phyloP scores from a whole-genome alignment of 371 early-diverging fungal genomes.

The Zopfochytrium polystomum region DNA sequence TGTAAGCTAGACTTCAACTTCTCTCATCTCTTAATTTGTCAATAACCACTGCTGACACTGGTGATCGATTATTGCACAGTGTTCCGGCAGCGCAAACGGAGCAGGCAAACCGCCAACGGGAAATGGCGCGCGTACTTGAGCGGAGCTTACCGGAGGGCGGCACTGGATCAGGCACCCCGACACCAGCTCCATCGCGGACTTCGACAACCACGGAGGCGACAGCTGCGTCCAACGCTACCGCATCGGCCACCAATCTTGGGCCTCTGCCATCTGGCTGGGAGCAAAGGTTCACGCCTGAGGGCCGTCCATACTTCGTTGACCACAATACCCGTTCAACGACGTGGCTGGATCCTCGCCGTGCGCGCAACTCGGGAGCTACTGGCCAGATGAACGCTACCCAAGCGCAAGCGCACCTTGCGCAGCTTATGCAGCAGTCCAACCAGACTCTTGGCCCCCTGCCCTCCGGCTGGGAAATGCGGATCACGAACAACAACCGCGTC shows the following conservation, averaged over 20 bases:
- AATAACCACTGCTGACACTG: constrained; percentile 45
- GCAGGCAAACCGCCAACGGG: no score
- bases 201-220: constrained; percentile 20
- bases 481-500: constrained; percentile 84
- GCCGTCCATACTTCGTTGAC: constrained; percentile 93
- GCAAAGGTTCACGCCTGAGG: constrained; percentile 83
- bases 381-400: constrained; percentile 21
- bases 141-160: constrained; percentile 58
- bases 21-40: background rate
- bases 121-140: no score
- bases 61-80: constrained; percentile 56
- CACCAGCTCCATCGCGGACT: no score
- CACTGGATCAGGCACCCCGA: constrained; percentile 74
- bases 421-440: constrained; percentile 63
- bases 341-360: constrained; percentile 80
- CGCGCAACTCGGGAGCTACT: constrained; percentile 14
- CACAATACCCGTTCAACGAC: constrained; percentile 96
- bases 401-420: constrained; percentile 31
- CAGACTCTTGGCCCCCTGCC: constrained; percentile 84
- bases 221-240: constrained; percentile 5
- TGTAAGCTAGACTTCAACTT: constrained; percentile 10
- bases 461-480: constrained; percentile 97
- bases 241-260: constrained; percentile 52
- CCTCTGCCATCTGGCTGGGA: constrained; percentile 94
- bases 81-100: constrained; percentile 50